Conservation (phyloP, 2,329 filamentous ascomycete species). For the Penicillium sp. region DNA sequence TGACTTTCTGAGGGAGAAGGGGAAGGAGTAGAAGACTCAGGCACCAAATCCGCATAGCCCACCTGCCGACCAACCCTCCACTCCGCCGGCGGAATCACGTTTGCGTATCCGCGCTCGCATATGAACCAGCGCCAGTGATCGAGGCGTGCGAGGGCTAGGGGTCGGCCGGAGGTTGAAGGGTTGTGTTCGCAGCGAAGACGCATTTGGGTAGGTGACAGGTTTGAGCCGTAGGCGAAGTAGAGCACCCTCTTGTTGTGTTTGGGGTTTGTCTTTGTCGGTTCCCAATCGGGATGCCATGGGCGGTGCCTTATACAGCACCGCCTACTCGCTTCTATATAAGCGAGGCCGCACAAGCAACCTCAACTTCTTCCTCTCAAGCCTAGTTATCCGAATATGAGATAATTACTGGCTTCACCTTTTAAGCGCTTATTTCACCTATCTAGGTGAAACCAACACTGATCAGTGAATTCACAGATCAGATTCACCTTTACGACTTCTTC, state of each 20-base stretch:
- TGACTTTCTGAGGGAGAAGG: neutral
- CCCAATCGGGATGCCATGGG: too few species aligned
- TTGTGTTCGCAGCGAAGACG: slow-evolving; percentile 30
- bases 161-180: slow-evolving; percentile 29
- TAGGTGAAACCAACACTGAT: too few species aligned
- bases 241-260: slow-evolving; percentile 22
- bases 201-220: slow-evolving; percentile 42
- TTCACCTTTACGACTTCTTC: too few species aligned
- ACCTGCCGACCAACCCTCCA: slow-evolving; percentile 22
- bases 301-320: too few species aligned
- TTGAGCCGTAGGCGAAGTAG: slow-evolving; percentile 45
- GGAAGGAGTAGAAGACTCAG: slow-evolving; percentile 17
- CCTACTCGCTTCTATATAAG: too few species aligned
- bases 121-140: slow-evolving; percentile 40
- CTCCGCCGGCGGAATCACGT: slow-evolving; percentile 30
- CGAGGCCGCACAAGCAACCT: too few species aligned
- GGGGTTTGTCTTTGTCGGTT: neutral
- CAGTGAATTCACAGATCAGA: too few species aligned
- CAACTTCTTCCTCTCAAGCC: too few species aligned
- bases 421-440: too few species aligned
- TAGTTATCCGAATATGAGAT: too few species aligned
- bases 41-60: slow-evolving; percentile 17
- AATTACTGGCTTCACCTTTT: too few species aligned
- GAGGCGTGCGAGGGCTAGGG: slow-evolving; percentile 37
- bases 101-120: slow-evolving; percentile 39